Evolutionary conservation across 208 protist species (phyloP).

Genomic region (Spongospora subterranea): DNA sequence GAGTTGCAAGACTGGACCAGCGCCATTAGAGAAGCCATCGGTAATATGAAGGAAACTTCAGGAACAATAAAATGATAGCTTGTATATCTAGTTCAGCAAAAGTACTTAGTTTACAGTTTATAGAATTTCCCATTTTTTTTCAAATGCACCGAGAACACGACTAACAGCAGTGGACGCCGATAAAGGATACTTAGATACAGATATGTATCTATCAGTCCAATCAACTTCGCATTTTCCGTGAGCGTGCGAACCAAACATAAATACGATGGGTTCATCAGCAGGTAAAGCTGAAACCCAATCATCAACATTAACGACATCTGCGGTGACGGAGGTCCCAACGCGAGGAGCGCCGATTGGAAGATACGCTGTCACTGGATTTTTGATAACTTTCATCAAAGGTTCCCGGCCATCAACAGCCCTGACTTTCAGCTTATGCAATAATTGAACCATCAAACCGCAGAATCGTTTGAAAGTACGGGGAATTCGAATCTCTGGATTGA

Average conservation of each 20-base stretch:
- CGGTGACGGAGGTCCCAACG: slow-evolving; percentile 67
- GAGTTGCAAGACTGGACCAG: slow-evolving; percentile 3
- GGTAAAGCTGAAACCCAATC: slow-evolving; percentile 66
- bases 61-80: background rate
- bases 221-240: slow-evolving; percentile 75
- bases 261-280: slow-evolving; percentile 72
- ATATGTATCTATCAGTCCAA: slow-evolving; percentile 77
- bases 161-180: slow-evolving; percentile 74
- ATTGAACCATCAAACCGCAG: slow-evolving; percentile 95
- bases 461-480: slow-evolving; percentile 97
- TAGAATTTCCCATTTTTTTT: slow-evolving; percentile 77
- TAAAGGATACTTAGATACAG: slow-evolving; percentile 83
- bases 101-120: slow-evolving; percentile 63
- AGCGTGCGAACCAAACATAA: slow-evolving; percentile 84
- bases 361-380: slow-evolving; percentile 97
- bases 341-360: slow-evolving; percentile 81
- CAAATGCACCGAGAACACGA: slow-evolving; percentile 78
- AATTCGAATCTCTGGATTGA: slow-evolving; percentile 95
- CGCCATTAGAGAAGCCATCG: background rate
- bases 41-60: background rate
- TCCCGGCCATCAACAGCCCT: slow-evolving; percentile 80
- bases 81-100: background rate
- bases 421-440: slow-evolving; percentile 97
- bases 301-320: slow-evolving; percentile 17
- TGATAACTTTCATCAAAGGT: slow-evolving; percentile 92